Conservation (phyloP, 495 filamentous ascomycete genomes). For the Neurospora tetraspora region DNA sequence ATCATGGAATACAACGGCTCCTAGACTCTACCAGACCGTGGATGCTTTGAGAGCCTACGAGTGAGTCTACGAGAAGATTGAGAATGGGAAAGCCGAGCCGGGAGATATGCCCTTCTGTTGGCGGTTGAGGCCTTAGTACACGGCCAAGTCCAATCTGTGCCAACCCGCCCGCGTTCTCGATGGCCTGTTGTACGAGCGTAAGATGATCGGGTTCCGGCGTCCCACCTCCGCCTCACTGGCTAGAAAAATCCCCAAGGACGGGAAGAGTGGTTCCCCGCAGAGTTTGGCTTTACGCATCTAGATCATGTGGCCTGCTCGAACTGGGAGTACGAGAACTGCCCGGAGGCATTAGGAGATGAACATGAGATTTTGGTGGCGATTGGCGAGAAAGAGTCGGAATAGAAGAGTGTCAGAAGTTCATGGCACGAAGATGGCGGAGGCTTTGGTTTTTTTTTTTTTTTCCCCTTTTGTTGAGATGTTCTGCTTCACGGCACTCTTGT, state of each 20-base stretch:
- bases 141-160: background rate
- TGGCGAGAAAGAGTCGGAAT: background rate
- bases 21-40: background rate
- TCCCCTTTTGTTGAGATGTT: background rate
- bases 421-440: background rate
- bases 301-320: background rate
- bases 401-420: background rate
- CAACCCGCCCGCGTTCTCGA: background rate
- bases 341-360: background rate
- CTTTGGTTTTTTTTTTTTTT: background rate
- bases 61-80: background rate
- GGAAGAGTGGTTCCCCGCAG: background rate
- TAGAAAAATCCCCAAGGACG: background rate
- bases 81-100: background rate
- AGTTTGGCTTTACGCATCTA: background rate
- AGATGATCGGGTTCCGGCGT: background rate
- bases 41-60: background rate
- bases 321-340: background rate
- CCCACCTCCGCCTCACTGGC: background rate
- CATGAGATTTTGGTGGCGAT: background rate
- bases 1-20: rapidly evolving
- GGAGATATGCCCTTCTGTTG: background rate
- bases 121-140: background rate
- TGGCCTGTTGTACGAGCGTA: background rate
- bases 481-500: background rate